Base-by-base conservation (phyloP, 306 rosid species). In the Ziziphus jujuba region DNA sequence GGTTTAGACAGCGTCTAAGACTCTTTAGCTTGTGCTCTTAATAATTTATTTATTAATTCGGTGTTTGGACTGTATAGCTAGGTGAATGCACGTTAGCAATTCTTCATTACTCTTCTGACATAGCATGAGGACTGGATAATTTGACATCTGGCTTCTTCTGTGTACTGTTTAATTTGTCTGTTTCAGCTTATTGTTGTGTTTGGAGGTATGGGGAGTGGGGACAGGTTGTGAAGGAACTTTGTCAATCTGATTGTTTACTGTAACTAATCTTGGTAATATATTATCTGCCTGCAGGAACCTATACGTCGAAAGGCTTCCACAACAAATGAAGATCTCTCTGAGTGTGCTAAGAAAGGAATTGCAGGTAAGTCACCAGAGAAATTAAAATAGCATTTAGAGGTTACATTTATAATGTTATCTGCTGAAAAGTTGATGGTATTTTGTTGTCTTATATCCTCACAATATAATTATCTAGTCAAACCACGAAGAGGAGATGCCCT, bases 401-500 rank as follows among this genome's bases (percentile, higher is more conserved):
- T 15, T 52, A 59, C 13, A 34, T 25, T 59, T 19, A 31, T 54
- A 62, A 38, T 59, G 33, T 19, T 67, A 13, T 74, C 67, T n/a
- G 4, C 54, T 51, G 16, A 45, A 28, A 16, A 9, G 3, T 64
- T 77, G 67, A 70, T 63, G 25, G 20, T 14, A 19, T 59, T 57
- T 22, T 66, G 28, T 72, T 47, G 43, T 66, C 61, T 66, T 72
- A 55, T 70, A 72, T 22, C 61, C 69, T 61, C 55, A 4, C 59
- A 33, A 45, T 59, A 64, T 40, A 33, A 69, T 69, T 70, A 62
- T 33, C 44, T 69, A 95, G 99, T 87, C 72, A 95, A 95, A 88
- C 97, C 99, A 10, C 87, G 84, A 19, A 84, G 79, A 81, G 99
- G 99, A 69, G 99, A 95, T 54, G 99, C 99, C 22, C 99, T 95